Percentiles rank a stretch among this genome's conserved stretches.
phyloP scores from a whole-genome alignment of 2,329 filamentous ascomycete genomes.

The Fusarium sp. region DNA sequence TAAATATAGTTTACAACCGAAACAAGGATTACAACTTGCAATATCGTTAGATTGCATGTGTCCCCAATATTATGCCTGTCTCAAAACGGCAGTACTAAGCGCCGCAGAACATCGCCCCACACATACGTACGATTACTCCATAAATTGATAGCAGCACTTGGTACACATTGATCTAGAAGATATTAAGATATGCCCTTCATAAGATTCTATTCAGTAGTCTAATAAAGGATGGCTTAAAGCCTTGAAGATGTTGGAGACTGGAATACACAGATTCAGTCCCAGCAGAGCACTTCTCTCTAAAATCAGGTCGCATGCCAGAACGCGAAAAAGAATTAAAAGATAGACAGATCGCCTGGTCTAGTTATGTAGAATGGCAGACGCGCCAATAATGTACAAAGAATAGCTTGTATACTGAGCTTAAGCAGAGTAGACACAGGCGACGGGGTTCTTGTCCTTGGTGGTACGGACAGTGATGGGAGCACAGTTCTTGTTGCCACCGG shows the following conservation, averaged over 20 bases:
- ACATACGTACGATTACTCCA: background rate
- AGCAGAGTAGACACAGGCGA: slow-evolving; percentile 27
- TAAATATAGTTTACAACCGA: background rate
- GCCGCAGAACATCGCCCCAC: background rate
- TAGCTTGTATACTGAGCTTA: background rate
- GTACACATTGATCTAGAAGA: background rate
- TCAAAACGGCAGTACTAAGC: background rate
- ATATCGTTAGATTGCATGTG: background rate
- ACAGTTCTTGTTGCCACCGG: slow-evolving; percentile 54
- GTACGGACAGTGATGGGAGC: slow-evolving; percentile 51
- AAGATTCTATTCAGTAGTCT: background rate
- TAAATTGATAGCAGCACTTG: background rate
- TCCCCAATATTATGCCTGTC: background rate
- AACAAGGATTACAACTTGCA: background rate
- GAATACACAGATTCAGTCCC: background rate
- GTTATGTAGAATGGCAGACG: background rate
- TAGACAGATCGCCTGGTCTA: background rate
- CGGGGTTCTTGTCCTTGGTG: slow-evolving; percentile 45
- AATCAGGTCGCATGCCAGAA: background rate
- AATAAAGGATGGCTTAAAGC: background rate
- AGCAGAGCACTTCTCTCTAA: background rate
- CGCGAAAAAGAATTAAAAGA: background rate
- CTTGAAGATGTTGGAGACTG: background rate
- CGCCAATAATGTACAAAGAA: background rate
- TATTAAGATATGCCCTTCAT: background rate